Base-by-base conservation (phyloP, 2,329 filamentous ascomycete genomes). In the Xylariomycetidae sp. region DNA sequence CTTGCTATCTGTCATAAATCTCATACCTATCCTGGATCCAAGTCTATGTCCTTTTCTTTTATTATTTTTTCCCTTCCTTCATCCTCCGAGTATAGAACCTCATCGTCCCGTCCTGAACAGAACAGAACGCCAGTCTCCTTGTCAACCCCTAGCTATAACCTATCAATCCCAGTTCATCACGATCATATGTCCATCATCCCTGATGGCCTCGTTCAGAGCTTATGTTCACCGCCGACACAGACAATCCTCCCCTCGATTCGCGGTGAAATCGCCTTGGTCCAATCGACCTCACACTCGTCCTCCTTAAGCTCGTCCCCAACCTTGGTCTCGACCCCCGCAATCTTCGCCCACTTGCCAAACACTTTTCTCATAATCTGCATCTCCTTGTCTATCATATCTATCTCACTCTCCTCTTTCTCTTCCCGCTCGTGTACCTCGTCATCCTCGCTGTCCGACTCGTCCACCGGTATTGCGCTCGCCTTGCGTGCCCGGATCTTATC, bases 211-310 rank as follows among this genome's bases (percentile, higher is more conserved):
- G n/a, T n/a, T n/a, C n/a, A n/a, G n/a, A n/a, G n/a, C n/a, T n/a
- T n/a, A n/a, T n/a, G n/a, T n/a, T n/a, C 44, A 8, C 38, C 41
- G 8, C 44, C 49, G 4, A 55, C 34, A 15, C 48, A 53, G 8
- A 51, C 28, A 26, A 94, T 94, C 30, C 88, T 74, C 1, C 86
- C 87, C 55, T 94, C 88, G 7, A 90, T 41, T 36, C 74, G 72
- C 1, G 88, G 88, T 35, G 82, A 77, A 56, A 94, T 89, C 2
- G 85, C 82, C 41, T 75, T 77, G 7, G 86, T 90, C 87, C 88
- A 94, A 44, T 82, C 72, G 19, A 83, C 78, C 31, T 79, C 72
- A 27, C 67, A 67, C 40, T 80, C 78, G 1, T 65, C 71, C 31
- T 78, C 67, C 37, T 71, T 68, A 38, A 85, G 70, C 12, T 73